Evolutionary conservation across 140 eudicot species (phyloP).

Genomic region (Eryngium alpinum): DNA sequence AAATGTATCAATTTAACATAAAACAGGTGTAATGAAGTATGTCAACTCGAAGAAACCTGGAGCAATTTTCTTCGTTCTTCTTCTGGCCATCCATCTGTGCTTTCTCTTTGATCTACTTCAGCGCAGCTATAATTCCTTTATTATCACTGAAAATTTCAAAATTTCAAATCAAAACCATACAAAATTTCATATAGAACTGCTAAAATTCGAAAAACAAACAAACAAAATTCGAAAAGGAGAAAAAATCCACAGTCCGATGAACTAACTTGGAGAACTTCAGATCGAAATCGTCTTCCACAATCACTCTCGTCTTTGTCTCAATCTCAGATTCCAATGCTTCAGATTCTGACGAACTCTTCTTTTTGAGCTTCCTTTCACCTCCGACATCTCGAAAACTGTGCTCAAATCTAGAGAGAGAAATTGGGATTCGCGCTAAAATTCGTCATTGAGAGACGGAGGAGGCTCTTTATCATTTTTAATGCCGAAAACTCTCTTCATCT

Average conservation of each 20-base stretch:
- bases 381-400: constrained; percentile 31
- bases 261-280: constrained; percentile 50
- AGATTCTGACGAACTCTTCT: constrained; percentile 43
- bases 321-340: constrained; percentile 34
- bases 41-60: constrained; percentile 43
- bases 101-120: constrained; percentile 81
- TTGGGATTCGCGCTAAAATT: not conserved
- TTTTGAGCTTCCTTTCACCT: constrained; percentile 47
- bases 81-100: constrained; percentile 91
- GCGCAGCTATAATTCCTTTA: constrained; percentile 70
- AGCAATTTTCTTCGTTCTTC: constrained; percentile 91
- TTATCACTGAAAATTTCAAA: constrained; percentile 57
- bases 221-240: not conserved
- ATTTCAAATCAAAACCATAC: not conserved
- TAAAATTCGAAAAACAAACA: not conserved
- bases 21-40: no score
- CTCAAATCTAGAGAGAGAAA: not conserved
- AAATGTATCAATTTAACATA: no score
- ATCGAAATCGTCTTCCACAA: constrained; percentile 54
- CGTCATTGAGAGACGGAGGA: constrained; percentile 71
- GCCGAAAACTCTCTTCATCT: constrained; percentile 85
- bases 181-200: not conserved
- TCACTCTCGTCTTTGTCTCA: constrained; percentile 33
- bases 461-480: constrained; percentile 73
- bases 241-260: no score